Evolutionary conservation across 1,284 basidiomycete genomes (phyloP), one percentile per base, ranked within the genome.

Genomic region (Melanopsichium pennsylvanicum): DNA sequence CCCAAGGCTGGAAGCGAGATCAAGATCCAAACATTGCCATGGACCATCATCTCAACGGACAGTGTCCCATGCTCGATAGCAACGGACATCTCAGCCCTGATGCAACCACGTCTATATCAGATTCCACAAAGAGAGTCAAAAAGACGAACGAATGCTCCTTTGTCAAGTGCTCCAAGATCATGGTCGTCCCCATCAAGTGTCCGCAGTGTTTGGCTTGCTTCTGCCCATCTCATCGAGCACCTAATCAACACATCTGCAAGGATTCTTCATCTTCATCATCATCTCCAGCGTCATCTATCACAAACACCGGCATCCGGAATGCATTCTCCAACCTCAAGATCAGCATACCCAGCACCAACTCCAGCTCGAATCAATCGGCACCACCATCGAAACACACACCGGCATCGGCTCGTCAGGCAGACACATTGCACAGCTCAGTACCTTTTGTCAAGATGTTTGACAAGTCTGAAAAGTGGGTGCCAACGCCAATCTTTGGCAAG

Each of bases 21-120:
- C 59, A 77, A 46, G 75, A 77, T 52, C 70, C 75, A 16, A 75
- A 75, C 63, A 62, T 75, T 39, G 73, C 71, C 23, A 75, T 77
- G 73, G 64, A 74, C 19, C 56, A 57, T n/a, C 75, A 77, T 26
- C 58, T 77, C 3, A 49, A 56, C 19, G 67, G 68, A 16, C 49
- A 60, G 22, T 75, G 73, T 35, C 55, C 62, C 23, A 70, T 63
- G 46, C 54, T 75, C 31, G 67, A 73, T 19, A 36, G 36, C 26
- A 54, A 68, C 25, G 69, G 71, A 32, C 35, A 43, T 27, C 29
- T 73, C 32, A 61, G 45, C 19, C 12, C 46, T 5, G 32, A 31
- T 2, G 42, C 37, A 22, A 39, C 61, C 1, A 4, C 39, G 3
- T 34, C 58, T 5, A 34, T 34, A 16, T 36, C 42, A 18, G 31